Base-by-base conservation (phyloP, 1,139 yeast species). In the Petasospora rhodanensis region DNA sequence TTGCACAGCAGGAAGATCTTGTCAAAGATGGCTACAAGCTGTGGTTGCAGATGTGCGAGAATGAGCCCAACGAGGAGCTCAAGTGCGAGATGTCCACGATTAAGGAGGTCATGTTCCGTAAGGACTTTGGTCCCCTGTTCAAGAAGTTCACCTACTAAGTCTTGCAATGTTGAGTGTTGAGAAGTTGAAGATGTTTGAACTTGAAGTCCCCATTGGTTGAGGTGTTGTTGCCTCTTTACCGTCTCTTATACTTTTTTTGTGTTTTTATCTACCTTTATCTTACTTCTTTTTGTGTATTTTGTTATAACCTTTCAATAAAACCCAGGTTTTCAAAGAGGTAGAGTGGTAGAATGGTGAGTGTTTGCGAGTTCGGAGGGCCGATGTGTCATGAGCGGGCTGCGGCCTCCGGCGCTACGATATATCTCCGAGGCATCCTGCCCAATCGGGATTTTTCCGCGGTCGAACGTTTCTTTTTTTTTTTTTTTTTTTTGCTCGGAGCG, bases 81-180 rank as follows among this genome's bases (percentile, higher is more conserved):
- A 43, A 34, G 22, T 18, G 18, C 12, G 52, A 47, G 31, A 31
- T 45, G 29, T 19, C 14, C 7, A 31, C 34, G 2, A 28, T 45
- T 20, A 43, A 41, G 28, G 47, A 42, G 32, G 29, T 37, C 19
- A 41, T 34, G 8, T 46, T 47, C 20, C 29, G 45, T 10, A 47
- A 42, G 21, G 52, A 47, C 29, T 47, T 47, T 26, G 37, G 35
- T 14, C 32, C 43, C 6, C 7, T 39, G 38, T 34, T 35, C 25
- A 28, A 34, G 17, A 33, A 34, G 25, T 34, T 34, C 24, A 18
- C 28, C 10, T 36, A 23, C 17, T 36, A 22, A 28, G 18, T n/a
- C n/a, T n/a, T n/a, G n/a, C n/a, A n/a, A n/a, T n/a, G n/a, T n/a
- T n/a, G n/a, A n/a, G n/a, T n/a, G n/a, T n/a, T n/a, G n/a, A 24